A percentile compares a stretch with the other conserved stretches of the same genome.
These are phyloP conservation scores for Verticillium alfalfae DNA, from an alignment of 2,329 filamentous ascomycete species.

Conservation along the genomic window DNA sequence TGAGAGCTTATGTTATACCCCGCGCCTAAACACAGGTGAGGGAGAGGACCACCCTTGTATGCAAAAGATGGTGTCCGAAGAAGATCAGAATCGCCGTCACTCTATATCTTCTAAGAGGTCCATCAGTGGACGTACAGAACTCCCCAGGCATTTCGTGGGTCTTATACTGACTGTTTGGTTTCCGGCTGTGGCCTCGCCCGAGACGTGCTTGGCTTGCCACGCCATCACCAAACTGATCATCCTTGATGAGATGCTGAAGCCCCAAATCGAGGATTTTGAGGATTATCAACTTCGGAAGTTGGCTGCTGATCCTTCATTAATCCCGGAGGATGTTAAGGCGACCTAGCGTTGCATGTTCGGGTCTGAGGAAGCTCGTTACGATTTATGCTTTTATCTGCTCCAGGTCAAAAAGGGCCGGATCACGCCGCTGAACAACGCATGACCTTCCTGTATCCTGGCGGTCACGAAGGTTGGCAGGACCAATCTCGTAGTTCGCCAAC, in stretches of 20 bases:
- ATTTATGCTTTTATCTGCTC: no score
- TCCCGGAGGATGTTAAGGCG: background rate
- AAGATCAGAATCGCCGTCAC: background rate
- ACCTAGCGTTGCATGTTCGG: background rate
- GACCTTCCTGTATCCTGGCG: no score
- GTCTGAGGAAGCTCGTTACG: background rate
- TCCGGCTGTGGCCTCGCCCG: background rate
- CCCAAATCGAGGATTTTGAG: background rate
- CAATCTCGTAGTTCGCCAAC: no score
- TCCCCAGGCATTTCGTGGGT: background rate
- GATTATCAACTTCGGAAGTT: background rate
- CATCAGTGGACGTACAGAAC: background rate
- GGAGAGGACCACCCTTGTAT: background rate
- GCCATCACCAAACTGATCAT: background rate
- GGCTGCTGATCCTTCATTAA: background rate
- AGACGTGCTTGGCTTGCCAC: background rate
- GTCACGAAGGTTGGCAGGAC: no score
- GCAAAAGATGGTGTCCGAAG: background rate
- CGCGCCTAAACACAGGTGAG: background rate
- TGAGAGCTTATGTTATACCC: background rate
- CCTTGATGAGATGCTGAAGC: background rate
- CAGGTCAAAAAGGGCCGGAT: no score
- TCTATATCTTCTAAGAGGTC: background rate
- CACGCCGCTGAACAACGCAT: no score
- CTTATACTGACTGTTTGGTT: background rate